Evolutionary conservation across 2,329 filamentous ascomycete species (phyloP), one percentile per base, ranked within the genome.

Genomic region (Myrmaecium sp.): DNA sequence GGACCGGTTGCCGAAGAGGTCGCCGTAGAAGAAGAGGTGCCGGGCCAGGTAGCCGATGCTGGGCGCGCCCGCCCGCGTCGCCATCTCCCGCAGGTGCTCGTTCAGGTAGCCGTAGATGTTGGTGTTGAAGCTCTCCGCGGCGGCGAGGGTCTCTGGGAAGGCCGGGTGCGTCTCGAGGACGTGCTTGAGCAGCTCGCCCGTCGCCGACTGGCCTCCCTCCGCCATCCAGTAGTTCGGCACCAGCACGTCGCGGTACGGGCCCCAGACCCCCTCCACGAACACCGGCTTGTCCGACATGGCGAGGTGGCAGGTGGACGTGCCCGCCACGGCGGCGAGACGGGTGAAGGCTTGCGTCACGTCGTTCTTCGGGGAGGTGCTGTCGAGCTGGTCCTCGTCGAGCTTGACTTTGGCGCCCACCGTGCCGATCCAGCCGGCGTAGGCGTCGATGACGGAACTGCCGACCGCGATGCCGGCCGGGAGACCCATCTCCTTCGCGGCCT

Each of bases 11-110:
- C 89, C 89, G 66, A 91, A 95, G 4, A 95, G 65, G 47, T 98
- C 89, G 36, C 89, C 89, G 51, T 98, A 98, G 61, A 98, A 91
- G 69, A 98, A 98, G 58, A 92, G 78, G 54, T 98, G 86, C 6
- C 86, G 79, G 8, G 74, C 83, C 2, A 98, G 64, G 52, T 84
- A 91, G 11, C 81, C 75, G 35, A 95, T 67, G 27, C 70, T 72
- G 0, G 84, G 84, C 3, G 81, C 81, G 2, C 64, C 58, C 14
- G 59, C 54, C 42, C 73, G 73, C 41, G 74, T 66, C 14, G 67
- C 67, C 61, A 95, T 66, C 39, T 81, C 72, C 33, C 72, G 68
- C 7, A 98, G 69, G 44, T 91, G 83, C 35, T 74, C 66, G 52
- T 98, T 95, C 30, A 98, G 67, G 51, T 84, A 93, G 47, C 93